Conservation (phyloP, 1,284 basidiomycete genomes). For the Gymnopus androsaceus region DNA sequence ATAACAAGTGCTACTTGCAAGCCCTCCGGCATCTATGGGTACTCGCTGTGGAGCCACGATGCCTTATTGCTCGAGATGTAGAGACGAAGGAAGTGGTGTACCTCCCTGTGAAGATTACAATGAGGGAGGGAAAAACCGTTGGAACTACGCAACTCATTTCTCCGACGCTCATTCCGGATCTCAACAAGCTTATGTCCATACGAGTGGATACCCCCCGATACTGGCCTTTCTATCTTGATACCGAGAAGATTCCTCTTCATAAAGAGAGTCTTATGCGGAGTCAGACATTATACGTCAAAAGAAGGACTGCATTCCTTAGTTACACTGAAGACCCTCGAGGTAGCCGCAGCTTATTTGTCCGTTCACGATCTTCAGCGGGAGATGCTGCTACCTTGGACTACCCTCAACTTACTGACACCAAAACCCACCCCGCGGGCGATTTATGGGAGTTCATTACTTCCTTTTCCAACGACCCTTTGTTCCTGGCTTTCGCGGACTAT, state of each 20-base stretch:
- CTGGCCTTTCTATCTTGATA: constrained; percentile 87
- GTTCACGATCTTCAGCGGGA: constrained; percentile 73
- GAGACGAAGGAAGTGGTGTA: constrained; percentile 89
- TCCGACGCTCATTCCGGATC: constrained; percentile 88
- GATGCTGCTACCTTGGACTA: constrained; percentile 81
- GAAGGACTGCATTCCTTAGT: constrained; percentile 88
- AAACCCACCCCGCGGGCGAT: constrained; percentile 67
- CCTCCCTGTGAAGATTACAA: constrained; percentile 85
- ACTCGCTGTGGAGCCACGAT: constrained; percentile 91
- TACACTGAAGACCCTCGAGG: constrained; percentile 93
- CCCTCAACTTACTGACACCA: constrained; percentile 69
- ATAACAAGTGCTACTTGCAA: constrained; percentile 92
- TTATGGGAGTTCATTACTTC: constrained; percentile 82
- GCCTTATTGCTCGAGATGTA: constrained; percentile 88
- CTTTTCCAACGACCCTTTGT: constrained; percentile 77
- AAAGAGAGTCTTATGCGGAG: constrained; percentile 68
- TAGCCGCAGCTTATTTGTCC: constrained; percentile 85
- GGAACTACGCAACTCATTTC: constrained; percentile 80
- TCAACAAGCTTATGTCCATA: constrained; percentile 78
- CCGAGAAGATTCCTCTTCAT: constrained; percentile 68
- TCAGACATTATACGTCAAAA: constrained; percentile 89
- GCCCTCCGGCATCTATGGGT: constrained; percentile 96
- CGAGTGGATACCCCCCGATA: constrained; percentile 91
- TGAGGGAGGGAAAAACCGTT: constrained; percentile 61
- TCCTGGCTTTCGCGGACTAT: constrained; percentile 76